Evolutionary conservation across 192 early-diverging fungal species (phyloP), one percentile per base, ranked within the genome.

Genomic region (Geosiphon pyriformis): DNA sequence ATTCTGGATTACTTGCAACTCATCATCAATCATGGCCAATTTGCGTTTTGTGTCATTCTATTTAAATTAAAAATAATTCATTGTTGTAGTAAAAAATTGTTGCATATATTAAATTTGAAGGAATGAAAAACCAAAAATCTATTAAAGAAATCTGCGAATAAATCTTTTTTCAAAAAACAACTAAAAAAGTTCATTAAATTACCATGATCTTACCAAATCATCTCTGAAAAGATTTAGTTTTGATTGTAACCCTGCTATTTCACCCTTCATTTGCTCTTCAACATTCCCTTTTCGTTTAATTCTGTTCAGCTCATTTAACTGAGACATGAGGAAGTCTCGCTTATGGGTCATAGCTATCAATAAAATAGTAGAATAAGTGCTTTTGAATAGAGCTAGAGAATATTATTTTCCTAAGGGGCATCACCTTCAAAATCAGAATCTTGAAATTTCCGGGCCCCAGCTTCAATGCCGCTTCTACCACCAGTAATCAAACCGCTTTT

Each of bases 401-500:
- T 10, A 10, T 42, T 42, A 42, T 42, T 42, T 42, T n/a, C n/a
- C n/a, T n/a, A n/a, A n/a, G n/a, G n/a, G n/a, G n/a, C n/a, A n/a
- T n/a, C n/a, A 42, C 37, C 37, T 10, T 42, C 37, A 42, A 42
- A 42, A 15, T 42, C 37, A 10, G 37, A 42, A 6, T 42, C 37
- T 42, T 42, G 37, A 15, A 42, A 42, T 42, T 42, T 42, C 15
- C 37, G 37, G 6, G 76, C 78, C 20, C 49, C 69, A 4, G 76
- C 70, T 52, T 77, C 73, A 51, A 74, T 61, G 1, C 84, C 66
- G 62, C 76, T 77, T 34, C 81, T 73, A 3, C 90, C 90, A 65
- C 90, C 98, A 2, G 96, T 98, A 50, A 99, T 98, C 71, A 97
- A 77, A 30, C 98, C 98, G 56, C 86, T 94, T 67, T 92, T 94